phyloP scores from a whole-genome alignment of 257 asterid genomes.

The Nicotiana sylvestris region DNA sequence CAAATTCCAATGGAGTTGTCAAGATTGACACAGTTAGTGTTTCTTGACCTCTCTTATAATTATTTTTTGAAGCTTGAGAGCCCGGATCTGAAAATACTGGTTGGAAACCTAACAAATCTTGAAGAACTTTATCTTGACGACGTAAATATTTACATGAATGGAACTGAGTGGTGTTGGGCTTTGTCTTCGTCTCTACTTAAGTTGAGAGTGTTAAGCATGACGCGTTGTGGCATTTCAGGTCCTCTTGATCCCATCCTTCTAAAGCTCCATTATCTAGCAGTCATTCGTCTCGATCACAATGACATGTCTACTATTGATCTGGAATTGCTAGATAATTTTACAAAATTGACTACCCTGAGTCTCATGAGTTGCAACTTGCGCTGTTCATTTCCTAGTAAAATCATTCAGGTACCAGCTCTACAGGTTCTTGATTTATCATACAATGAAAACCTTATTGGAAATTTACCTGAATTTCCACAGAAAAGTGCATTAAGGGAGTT shows the following conservation, averaged over 20 bases:
- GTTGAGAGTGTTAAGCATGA: neutral
- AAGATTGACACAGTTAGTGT: constrained; percentile 23
- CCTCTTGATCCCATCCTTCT: constrained; percentile 11
- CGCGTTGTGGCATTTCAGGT: neutral
- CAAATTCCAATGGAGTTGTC: constrained; percentile 40
- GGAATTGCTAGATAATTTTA: neutral
- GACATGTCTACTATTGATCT: constrained; percentile 13
- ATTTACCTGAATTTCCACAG: constrained; percentile 11
- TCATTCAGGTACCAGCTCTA: constrained; percentile 28
- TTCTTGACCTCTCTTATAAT: constrained; percentile 41
- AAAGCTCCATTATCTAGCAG: constrained; percentile 12
- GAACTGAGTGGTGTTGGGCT: constrained; percentile 9
- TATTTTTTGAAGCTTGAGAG: neutral
- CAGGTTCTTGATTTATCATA: constrained; percentile 16
- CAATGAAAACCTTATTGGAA: constrained; percentile 8
- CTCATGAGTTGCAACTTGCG: constrained; percentile 3
- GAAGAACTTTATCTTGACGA: neutral
- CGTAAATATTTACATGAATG: neutral
- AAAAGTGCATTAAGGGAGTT: constrained; percentile 9
- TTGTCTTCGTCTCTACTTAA: constrained; percentile 22
- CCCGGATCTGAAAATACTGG: neutral
- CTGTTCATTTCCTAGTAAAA: constrained; percentile 19
- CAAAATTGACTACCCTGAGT: constrained; percentile 15
- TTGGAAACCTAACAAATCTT: neutral
- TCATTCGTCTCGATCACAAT: neutral